Evolutionary conservation across 345 rosid genomes (phyloP).

Genomic region (Camelina sativa): DNA sequence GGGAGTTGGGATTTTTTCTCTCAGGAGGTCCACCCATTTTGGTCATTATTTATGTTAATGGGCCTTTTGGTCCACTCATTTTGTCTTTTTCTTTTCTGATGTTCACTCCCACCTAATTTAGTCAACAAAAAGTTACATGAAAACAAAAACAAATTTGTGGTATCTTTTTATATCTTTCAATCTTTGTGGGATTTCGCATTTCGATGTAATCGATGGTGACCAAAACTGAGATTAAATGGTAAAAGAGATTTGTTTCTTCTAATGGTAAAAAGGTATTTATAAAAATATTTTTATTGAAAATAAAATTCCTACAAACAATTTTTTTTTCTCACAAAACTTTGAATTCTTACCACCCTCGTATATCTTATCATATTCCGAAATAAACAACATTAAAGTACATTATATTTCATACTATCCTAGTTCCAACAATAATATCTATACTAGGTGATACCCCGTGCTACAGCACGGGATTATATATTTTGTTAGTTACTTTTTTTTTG

Average conservation of each 20-base stretch:
- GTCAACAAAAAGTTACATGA: background rate
- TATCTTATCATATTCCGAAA: background rate
- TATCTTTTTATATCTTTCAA: slow-evolving; percentile 7
- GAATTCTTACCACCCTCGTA: background rate
- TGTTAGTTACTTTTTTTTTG: too few species aligned
- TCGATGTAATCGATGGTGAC: slow-evolving; percentile 20
- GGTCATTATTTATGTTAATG: background rate
- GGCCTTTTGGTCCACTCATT: slow-evolving; percentile 38
- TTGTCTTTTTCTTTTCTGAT: background rate
- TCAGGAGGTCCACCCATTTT: too few species aligned
- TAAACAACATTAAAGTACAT: background rate
- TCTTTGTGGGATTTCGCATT: slow-evolving; percentile 11
- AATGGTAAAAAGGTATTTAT: background rate
- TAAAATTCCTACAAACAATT: too few species aligned
- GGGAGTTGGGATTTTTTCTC: too few species aligned
- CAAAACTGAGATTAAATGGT: background rate
- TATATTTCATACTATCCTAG: background rate
- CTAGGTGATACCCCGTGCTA: too few species aligned
- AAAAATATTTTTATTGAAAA: too few species aligned
- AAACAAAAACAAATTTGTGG: slow-evolving; percentile 8
- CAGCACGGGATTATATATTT: too few species aligned
- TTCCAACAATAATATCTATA: background rate
- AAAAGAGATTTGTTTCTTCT: background rate
- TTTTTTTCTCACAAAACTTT: background rate
- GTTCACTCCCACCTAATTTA: slow-evolving; percentile 10